Conservation (phyloP, 148 eudicot species). For the Vaccinium darrowii region DNA sequence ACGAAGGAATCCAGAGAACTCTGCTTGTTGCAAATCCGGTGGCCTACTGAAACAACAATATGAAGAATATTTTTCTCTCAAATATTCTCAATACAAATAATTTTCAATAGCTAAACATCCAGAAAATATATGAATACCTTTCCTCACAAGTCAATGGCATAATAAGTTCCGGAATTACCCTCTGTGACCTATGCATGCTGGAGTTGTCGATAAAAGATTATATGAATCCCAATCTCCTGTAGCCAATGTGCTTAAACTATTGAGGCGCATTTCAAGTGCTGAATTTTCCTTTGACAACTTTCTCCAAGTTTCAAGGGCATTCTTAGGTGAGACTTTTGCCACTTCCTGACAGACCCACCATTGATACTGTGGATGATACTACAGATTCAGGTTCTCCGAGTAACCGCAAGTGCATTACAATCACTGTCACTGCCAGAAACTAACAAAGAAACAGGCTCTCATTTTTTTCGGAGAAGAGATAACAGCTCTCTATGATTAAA, state of each 20-base stretch:
- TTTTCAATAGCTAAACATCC: background rate
- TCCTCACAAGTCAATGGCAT: background rate
- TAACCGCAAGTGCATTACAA: constrained; percentile 46
- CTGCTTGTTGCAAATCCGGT: background rate
- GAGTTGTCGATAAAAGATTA: constrained; percentile 51
- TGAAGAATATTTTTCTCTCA: too few species aligned
- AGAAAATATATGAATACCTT: background rate
- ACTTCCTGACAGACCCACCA: constrained; percentile 96
- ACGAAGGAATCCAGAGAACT: background rate
- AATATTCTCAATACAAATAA: background rate
- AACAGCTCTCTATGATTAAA: too few species aligned
- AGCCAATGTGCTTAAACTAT: constrained; percentile 55
- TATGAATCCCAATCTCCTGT: constrained; percentile 55
- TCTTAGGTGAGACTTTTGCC: constrained; percentile 94
- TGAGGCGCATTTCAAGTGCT: constrained; percentile 58
- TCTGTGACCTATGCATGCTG: constrained; percentile 58
- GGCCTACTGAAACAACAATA: background rate
- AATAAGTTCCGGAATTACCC: constrained; percentile 38
- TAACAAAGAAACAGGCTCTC: background rate
- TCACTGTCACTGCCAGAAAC: background rate
- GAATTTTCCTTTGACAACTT: constrained; percentile 74
- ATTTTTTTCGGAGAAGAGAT: too few species aligned
- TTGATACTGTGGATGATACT: constrained; percentile 97
- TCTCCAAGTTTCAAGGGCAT: constrained; percentile 61
- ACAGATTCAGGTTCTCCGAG: constrained; percentile 98